Base-by-base conservation (phyloP, 2,329 filamentous ascomycete genomes). In the Rutstroemia sp. region DNA sequence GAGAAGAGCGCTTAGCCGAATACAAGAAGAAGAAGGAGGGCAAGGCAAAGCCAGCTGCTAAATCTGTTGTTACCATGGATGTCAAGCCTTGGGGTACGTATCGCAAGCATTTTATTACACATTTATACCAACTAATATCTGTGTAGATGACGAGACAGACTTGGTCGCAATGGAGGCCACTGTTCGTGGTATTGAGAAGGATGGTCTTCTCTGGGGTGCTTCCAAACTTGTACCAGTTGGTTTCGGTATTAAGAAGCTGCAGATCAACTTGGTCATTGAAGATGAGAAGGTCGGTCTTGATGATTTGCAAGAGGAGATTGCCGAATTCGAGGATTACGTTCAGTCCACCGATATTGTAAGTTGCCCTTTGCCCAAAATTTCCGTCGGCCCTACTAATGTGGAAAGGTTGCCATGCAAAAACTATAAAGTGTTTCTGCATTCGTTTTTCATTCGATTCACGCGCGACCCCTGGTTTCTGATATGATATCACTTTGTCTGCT, bases 241-340 rank as follows among this genome's bases (percentile, higher is more conserved):
- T 70, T 99, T 89, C 82, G 94, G 94, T 81, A 95, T 99, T 81
- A 94, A 89, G 83, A 97, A 97, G 84, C 86, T 99, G 63, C 92
- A 97, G 83, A 95, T 99, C 81, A 97, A 89, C 86, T 77, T 97
- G 67, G 91, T 97, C 68, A 79, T 97, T 64, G 94, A 97, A 81
- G 94, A 99, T 73, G 92, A 97, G 65, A 96, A 96, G 84, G 75
- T 99, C 72, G 92, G 89, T 65, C 74, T 89, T 64, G 83, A 87
- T 67, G 92, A 96, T 62, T 86, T 99, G 66, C 84, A 96, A 81
- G 84, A 89, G 72, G 70, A 88, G 79, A 95, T 97, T 69, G 82
- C 83, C 21, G 89, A 82, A 66, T 82, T 92, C 69, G 94, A 97
- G 80, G 94, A 99, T 73, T 87, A 89, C 74, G 91, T 99, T 71